Base-by-base conservation (phyloP, 139 green algal genomes). In the Chlamydomonas urium region DNA sequence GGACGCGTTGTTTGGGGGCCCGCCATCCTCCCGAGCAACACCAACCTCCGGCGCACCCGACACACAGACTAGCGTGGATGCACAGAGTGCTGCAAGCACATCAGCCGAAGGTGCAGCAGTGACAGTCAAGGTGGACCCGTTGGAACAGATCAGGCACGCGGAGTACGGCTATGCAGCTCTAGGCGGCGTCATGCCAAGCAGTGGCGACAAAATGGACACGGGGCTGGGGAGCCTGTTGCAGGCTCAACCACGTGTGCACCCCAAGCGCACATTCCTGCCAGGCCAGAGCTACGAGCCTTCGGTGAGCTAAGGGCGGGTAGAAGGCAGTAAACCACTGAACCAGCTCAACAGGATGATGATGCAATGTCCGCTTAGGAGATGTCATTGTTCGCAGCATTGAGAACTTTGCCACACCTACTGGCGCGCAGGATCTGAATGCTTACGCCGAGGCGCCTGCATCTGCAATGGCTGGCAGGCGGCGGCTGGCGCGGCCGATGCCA, bases 281-380 rank as follows among this genome's bases (percentile, higher is more conserved):
- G 76, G 76, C 23, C 38, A 77, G 26, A 81, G 59, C 0, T 81
- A 81, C 66, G 76, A 81, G 57, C 65, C 76, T 2, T 37, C 71
- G 69, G 75, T 81, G 45, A 63, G 53, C 45, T 56, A 26, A 26
- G 45, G 17, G 42, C 10, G 42, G 42, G 14, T 50, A 50, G 8
- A 50, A 50, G 14, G 10, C 10, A 50, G 42, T 50, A 24, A 8
- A 50, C 14, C 42, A 8, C 14, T 8, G 14, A 50, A 50, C 10
- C 42, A 50, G 10, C 42, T 50, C 8, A 50, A 50, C 14, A 24
- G 8, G 42, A 24, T 50, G 8, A 24, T 5, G 38, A 6, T 69
- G 2, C 36, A 69, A n/a, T 57, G n/a, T n/a, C n/a, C n/a, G n/a
- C n/a, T n/a, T n/a, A n/a, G n/a, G n/a, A n/a, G n/a, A n/a, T n/a